phyloP scores from a whole-genome alignment of 164 flowering plant genomes.

The Magnolia officinalis region DNA sequence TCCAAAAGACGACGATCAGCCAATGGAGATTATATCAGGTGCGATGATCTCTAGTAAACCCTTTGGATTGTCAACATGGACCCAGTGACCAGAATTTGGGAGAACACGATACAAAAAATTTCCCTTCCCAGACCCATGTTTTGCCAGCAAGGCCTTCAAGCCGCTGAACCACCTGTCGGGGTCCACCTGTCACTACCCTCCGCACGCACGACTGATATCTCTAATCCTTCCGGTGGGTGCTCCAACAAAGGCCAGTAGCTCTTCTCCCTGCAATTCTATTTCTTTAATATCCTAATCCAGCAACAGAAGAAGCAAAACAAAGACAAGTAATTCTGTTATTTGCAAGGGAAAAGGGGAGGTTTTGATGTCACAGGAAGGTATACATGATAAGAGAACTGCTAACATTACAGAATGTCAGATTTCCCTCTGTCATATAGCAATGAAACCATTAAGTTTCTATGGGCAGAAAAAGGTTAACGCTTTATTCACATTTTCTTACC shows the following conservation, averaged over 20 bases:
- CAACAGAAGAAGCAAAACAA: background rate
- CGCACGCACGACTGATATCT: constrained; percentile 71
- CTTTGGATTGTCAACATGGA: constrained; percentile 91
- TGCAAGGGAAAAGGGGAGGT: background rate
- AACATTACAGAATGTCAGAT: background rate
- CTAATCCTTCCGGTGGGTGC: constrained; percentile 68
- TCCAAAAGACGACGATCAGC: constrained; percentile 13
- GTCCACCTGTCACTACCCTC: constrained; percentile 95
- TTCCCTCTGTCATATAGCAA: background rate
- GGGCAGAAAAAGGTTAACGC: background rate
- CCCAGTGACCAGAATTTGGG: constrained; percentile 93
- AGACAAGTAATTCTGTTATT: background rate
- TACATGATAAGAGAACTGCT: background rate
- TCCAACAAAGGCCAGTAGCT: constrained; percentile 83
- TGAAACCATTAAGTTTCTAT: too few relatives aligned
- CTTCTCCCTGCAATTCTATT: constrained; percentile 45
- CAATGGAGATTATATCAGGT: constrained; percentile 50
- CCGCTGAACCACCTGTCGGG: constrained; percentile 36
- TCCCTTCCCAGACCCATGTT: constrained; percentile 39
- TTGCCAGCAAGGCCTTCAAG: constrained; percentile 48
- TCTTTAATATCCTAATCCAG: constrained; percentile 1
- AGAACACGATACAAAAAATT: constrained; percentile 64
- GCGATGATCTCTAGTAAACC: constrained; percentile 79
- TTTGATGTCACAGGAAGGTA: background rate
- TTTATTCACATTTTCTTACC: too few relatives aligned